These are phyloP conservation scores for Camelina laxa DNA, from an alignment of 345 rosid species.

Conservation along the genomic window DNA sequence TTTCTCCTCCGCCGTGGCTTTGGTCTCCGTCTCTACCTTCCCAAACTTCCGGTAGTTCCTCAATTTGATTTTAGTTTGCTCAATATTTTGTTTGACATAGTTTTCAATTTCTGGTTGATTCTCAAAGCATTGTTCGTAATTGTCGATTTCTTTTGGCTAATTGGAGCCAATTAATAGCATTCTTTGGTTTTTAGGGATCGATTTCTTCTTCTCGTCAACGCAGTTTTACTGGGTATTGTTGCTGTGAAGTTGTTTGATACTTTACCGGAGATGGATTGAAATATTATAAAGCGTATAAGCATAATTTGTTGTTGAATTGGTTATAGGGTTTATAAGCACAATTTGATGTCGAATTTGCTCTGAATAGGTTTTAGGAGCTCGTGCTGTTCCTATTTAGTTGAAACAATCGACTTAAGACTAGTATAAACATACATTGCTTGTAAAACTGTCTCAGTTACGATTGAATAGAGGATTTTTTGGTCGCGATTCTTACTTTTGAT, in stretches of 20 bases:
- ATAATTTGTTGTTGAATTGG: neutral
- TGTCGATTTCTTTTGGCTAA: conserved; percentile 10
- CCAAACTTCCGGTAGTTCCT: conserved; percentile 47
- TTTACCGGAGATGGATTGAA: neutral
- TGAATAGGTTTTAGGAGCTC: conserved; percentile 14
- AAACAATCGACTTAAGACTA: conserved; percentile 5
- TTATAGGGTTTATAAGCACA: conserved; percentile 13
- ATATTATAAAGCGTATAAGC: neutral
- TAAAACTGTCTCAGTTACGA: conserved; percentile 1
- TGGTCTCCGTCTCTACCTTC: conserved; percentile 49
- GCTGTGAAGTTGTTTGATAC: conserved; percentile 30
- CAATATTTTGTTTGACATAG: conserved; percentile 3
- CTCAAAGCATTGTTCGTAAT: conserved; percentile 10
- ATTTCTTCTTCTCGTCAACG: neutral
- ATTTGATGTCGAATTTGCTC: conserved; percentile 7
- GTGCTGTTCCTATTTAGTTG: conserved; percentile 11
- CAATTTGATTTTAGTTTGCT: neutral
- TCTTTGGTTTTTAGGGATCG: neutral
- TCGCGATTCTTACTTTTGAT: neutral
- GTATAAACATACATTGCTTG: conserved; percentile 1
- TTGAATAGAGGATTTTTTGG: conserved; percentile 6
- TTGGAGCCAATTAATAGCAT: neutral
- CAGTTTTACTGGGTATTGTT: neutral
- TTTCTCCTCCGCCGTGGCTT: conserved; percentile 81
- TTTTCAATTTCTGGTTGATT: conserved; percentile 24